Conservation (phyloP, 2,329 filamentous ascomycete species). For the Helotiales sp. region DNA sequence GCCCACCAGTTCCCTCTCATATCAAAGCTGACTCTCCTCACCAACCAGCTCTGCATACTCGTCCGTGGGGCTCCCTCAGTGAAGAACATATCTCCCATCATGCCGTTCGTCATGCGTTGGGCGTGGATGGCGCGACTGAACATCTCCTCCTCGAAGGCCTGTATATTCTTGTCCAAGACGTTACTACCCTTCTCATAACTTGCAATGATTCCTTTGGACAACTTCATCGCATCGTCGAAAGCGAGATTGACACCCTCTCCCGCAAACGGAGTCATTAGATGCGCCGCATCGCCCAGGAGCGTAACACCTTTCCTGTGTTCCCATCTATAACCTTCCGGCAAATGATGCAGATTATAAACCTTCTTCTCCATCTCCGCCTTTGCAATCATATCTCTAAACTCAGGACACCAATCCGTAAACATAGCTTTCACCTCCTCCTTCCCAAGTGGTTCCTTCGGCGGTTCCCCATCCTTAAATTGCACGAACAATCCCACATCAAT, state of each 20-base stretch:
- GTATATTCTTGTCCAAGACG: constrained; percentile 9
- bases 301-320: constrained; percentile 46
- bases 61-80: constrained; percentile 22
- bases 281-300: constrained; percentile 55
- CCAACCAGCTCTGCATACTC: constrained; percentile 22
- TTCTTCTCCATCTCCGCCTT: constrained; percentile 37
- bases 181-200: background rate
- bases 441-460: background rate
- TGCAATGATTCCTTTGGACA: constrained; percentile 47
- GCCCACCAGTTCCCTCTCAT: constrained; percentile 6
- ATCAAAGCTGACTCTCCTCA: constrained; percentile 17
- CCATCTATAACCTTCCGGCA: constrained; percentile 31
- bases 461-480: background rate
- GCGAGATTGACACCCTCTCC: constrained; percentile 49
- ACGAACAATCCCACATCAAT: constrained; percentile 16
- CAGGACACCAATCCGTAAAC: constrained; percentile 39
- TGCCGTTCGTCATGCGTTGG: constrained; percentile 17
- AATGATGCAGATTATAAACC: constrained; percentile 33
- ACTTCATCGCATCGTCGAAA: constrained; percentile 47
- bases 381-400: constrained; percentile 37
- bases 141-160: constrained; percentile 23
- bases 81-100: constrained; percentile 25
- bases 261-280: constrained; percentile 52
- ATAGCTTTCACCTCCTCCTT: constrained; percentile 28
- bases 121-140: constrained; percentile 37